Conservation (phyloP, 2,329 filamentous ascomycete species). For the Lachnellula subtilissima region DNA sequence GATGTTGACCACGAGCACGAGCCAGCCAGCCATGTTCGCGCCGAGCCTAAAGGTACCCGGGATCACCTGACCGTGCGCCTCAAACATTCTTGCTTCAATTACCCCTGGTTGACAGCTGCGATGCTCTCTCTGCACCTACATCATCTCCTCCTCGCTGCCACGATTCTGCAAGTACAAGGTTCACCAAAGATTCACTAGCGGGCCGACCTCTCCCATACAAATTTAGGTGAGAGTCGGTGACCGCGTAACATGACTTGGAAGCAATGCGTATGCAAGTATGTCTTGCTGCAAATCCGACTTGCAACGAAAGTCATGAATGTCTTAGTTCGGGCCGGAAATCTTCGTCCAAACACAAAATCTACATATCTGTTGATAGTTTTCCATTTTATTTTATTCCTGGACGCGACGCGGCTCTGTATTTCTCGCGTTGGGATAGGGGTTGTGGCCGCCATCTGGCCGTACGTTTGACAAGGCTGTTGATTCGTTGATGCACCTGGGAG, state of each 20-base stretch:
- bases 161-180: conserved; percentile 7
- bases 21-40: neutral
- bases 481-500: too few relatives aligned
- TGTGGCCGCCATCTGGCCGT: too few relatives aligned
- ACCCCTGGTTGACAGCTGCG: neutral
- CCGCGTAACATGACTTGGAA: conserved; percentile 29
- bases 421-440: too few relatives aligned
- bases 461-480: too few relatives aligned
- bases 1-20: neutral
- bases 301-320: conserved; percentile 8
- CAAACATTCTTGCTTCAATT: neutral
- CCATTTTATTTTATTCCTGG: too few relatives aligned
- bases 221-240: conserved; percentile 22
- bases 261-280: conserved; percentile 28
- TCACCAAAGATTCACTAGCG: conserved; percentile 19
- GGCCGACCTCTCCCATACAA: conserved; percentile 25
- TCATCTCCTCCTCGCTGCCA: conserved; percentile 1
- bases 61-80: neutral
- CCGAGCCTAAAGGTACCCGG: neutral
- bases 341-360: neutral
- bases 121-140: neutral
- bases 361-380: too few relatives aligned
- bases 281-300: conserved; percentile 21
- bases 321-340: neutral
- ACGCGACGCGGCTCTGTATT: too few relatives aligned